Percentiles rank a stretch among this genome's conserved stretches.
Evolutionary conservation across 441 rosid genomes (phyloP).

Genomic region (Erodium trifolium): DNA sequence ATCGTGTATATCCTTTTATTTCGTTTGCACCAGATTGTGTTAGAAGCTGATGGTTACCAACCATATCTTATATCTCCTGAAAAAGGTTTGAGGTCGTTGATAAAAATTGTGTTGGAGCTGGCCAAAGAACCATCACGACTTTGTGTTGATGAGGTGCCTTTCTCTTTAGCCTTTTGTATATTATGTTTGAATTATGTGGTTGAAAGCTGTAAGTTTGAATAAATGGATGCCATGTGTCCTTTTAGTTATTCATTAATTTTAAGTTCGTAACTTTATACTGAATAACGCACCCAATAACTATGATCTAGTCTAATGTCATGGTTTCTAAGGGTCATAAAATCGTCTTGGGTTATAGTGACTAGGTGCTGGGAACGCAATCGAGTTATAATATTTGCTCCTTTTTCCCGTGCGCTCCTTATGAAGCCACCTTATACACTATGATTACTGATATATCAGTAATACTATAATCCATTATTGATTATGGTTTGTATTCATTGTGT

Average conservation of each 20-base stretch:
- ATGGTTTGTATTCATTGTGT: conserved; percentile 7
- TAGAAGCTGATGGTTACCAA: conserved; percentile 98
- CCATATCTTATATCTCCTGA: conserved; percentile 98
- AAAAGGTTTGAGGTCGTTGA: conserved; percentile 88
- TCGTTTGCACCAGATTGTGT: conserved; percentile 49
- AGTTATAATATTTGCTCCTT: not conserved
- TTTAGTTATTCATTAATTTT: not conserved
- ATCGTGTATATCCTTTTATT: not conserved
- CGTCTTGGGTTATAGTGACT: not conserved
- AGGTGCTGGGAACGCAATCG: not conserved
- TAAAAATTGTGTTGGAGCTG: conserved; percentile 84
- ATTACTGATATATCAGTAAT: not conserved
- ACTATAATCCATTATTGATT: not conserved
- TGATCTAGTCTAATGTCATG: not conserved
- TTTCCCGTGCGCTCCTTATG: not conserved
- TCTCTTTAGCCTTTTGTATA: not conserved
- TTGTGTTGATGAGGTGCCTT: conserved; percentile 77
- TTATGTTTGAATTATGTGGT: not conserved
- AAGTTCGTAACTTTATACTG: not conserved
- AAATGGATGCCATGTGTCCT: not conserved
- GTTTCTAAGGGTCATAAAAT: not conserved
- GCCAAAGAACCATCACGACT: conserved; percentile 94
- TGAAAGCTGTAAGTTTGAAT: not conserved
- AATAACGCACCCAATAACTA: too few relatives aligned
- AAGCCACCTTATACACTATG: not conserved